Base-by-base conservation (phyloP, 208 protist genomes). In the Blechomonas ayalai region DNA sequence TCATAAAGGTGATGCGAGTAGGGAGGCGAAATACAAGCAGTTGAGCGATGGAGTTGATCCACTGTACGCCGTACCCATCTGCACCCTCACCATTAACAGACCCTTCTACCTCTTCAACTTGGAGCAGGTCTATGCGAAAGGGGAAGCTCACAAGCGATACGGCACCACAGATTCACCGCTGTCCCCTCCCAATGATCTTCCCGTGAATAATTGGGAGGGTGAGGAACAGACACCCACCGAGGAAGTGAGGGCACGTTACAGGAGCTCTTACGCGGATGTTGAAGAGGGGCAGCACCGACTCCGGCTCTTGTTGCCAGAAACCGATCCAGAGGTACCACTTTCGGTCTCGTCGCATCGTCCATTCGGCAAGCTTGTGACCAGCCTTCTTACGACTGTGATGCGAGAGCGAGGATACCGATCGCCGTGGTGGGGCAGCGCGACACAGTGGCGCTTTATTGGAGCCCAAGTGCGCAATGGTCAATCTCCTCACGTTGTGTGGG, bases 371-470 rank as follows among this genome's bases (percentile, higher is more conserved):
- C n/a, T n/a, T n/a, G n/a, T n/a, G n/a, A n/a, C n/a, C n/a, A n/a
- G n/a, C n/a, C n/a, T n/a, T n/a, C n/a, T n/a, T n/a, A n/a, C n/a
- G n/a, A n/a, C n/a, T n/a, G n/a, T n/a, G n/a, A n/a, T n/a, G n/a
- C n/a, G n/a, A 25, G 32, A 23, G 8, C 32, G 50, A 3, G 37
- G 57, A 6, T 92, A 81, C 50, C 26, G 42, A 8, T 88, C 80
- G 2, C 45, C 39, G 19, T 89, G 73, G 70, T 92, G 78, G 76
- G 83, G 66, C 4, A 87, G 76, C 23, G 1, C 20, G 1, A 40
- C 7, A 10, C 57, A 73, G 50, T 88, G 77, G 73, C 4, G 0
- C n/a, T 3, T 6, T 2, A 19, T 65, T 13, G 62, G 63, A 10
- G 72, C 57, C 1, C 2, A 33, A 0, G 23, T 59, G 19, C 38